Percentiles rank a stretch among this genome's conserved stretches.
phyloP scores from a whole-genome alignment of 2,329 filamentous ascomycete genomes.

The Penicillium hesseltinei region DNA sequence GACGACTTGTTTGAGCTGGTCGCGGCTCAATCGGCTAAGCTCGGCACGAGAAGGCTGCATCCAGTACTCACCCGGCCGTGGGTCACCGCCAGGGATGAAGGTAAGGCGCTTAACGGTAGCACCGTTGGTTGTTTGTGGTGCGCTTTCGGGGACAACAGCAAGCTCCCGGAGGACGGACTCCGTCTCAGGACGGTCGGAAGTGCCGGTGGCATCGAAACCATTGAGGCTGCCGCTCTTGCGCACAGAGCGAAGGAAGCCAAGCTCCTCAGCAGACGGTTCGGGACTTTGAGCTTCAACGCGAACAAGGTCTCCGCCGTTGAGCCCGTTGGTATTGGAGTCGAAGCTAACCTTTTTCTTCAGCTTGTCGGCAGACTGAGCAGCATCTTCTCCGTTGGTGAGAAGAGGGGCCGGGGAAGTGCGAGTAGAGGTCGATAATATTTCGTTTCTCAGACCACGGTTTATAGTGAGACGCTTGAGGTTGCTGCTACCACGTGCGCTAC shows the following conservation, averaged over 20 bases:
- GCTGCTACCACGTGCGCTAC: conserved; percentile 62
- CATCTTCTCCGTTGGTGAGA: conserved; percentile 42
- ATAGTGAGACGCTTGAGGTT: conserved; percentile 89
- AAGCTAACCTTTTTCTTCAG: conserved; percentile 87
- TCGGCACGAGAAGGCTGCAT: conserved; percentile 74
- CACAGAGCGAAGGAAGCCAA: conserved; percentile 59
- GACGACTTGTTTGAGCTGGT: conserved; percentile 71
- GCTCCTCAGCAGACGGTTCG: conserved; percentile 58
- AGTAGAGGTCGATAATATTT: conserved; percentile 52
- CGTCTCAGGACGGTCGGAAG: conserved; percentile 57
- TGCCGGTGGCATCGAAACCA: conserved; percentile 31
- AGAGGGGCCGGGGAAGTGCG: conserved; percentile 24
- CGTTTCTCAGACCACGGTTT: conserved; percentile 75
- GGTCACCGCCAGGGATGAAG: conserved; percentile 42
- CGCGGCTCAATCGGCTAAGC: conserved; percentile 73
- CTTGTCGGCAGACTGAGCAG: conserved; percentile 35
- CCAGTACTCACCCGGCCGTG: conserved; percentile 76
- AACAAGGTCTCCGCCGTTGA: conserved; percentile 52
- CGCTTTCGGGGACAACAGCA: conserved; percentile 68
- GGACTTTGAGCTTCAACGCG: conserved; percentile 50
- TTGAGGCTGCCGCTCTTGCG: conserved; percentile 50
- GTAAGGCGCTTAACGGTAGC: conserved; percentile 30
- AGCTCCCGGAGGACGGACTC: conserved; percentile 72
- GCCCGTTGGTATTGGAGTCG: conserved; percentile 60
- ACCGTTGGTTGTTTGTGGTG: conserved; percentile 39